These are phyloP conservation scores for Kodamaea fungicola DNA, from an alignment of 1,139 yeast genomes.

Conservation along the genomic window DNA sequence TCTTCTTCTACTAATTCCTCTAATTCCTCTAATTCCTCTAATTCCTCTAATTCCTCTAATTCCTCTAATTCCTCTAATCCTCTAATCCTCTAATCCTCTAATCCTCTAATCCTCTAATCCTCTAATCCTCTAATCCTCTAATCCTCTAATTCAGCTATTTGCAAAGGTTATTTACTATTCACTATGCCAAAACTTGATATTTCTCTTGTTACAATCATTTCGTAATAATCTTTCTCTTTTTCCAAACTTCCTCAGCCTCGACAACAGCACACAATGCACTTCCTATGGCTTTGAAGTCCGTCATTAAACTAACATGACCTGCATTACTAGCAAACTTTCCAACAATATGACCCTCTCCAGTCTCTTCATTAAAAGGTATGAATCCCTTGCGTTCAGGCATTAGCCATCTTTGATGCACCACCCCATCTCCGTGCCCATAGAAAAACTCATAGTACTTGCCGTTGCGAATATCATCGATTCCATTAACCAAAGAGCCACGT, in stretches of 20 bases:
- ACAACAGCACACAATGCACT: constrained; percentile 61
- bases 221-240: constrained; percentile 28
- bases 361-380: constrained; percentile 29
- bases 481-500: constrained; percentile 66
- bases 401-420: constrained; percentile 76
- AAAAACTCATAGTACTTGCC: constrained; percentile 75
- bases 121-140: no score
- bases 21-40: no score
- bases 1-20: no score
- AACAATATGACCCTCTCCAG: constrained; percentile 49
- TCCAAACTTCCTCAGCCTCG: constrained; percentile 49
- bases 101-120: no score
- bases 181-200: neutral
- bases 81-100: no score
- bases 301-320: constrained; percentile 79
- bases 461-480: constrained; percentile 56
- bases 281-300: constrained; percentile 71
- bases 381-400: constrained; percentile 77
- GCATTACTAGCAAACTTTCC: constrained; percentile 62
- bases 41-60: no score
- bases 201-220: constrained; percentile 19
- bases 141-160: no score
- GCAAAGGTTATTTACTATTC: no score
- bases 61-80: no score
- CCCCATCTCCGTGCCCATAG: constrained; percentile 94